Percentiles rank a stretch among this genome's conserved stretches.
These are phyloP conservation scores for Chlorella variabilis DNA, from an alignment of 163 green algal genomes.

Conservation along the genomic window DNA sequence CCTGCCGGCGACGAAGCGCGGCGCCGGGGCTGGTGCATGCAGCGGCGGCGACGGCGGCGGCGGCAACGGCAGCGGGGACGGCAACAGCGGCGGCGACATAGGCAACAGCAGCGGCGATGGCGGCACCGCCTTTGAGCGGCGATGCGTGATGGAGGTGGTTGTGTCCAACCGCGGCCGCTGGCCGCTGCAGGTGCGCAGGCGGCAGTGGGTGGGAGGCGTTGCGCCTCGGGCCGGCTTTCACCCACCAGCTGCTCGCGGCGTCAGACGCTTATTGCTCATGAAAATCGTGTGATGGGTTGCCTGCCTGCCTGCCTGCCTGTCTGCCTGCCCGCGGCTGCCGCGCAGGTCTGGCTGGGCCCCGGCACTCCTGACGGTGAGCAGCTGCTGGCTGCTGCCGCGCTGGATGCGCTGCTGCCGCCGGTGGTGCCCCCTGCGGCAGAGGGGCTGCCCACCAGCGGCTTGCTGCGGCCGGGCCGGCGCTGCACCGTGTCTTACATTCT, in stretches of 20 bases:
- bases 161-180: constrained; percentile 50
- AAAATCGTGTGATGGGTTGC: neutral
- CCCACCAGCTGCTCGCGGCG: too few species aligned
- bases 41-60: too few species aligned
- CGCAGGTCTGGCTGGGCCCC: constrained; percentile 10
- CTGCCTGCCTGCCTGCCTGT: neutral
- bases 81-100: neutral
- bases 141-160: constrained; percentile 53
- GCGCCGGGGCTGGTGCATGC: too few species aligned
- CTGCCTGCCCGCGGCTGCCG: too few species aligned
- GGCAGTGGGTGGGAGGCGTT: too few species aligned
- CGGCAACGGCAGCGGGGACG: neutral
- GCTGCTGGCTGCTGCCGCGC: neutral
- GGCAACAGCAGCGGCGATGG: neutral
- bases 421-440: neutral
- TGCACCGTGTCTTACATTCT: constrained; percentile 23
- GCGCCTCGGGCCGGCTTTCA: too few species aligned
- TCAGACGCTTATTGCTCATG: too few species aligned
- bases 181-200: constrained; percentile 42
- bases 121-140: constrained; percentile 6
- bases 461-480: constrained; percentile 28
- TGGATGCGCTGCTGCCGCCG: neutral
- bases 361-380: neutral
- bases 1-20: constrained; percentile 10
- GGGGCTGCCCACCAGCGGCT: neutral